Evolutionary conservation across 2,329 filamentous ascomycete species (phyloP).

Genomic region (Fusarium guadeloupense): DNA sequence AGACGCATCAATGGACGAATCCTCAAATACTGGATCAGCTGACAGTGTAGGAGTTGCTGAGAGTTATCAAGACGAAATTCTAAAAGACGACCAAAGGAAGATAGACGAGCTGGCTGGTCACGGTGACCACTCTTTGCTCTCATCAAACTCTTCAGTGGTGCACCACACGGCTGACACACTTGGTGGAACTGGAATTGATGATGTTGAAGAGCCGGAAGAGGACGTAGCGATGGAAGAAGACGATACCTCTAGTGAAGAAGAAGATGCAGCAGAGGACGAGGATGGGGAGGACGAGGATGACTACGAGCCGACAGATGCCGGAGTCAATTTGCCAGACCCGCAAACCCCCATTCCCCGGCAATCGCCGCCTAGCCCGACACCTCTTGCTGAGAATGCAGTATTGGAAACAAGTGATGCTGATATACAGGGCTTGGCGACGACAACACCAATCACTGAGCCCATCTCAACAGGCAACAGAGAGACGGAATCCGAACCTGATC

Average conservation of each 20-base stretch:
- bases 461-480: constrained; percentile 46
- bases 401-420: constrained; percentile 44
- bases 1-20: constrained; percentile 18
- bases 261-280: constrained; percentile 39
- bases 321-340: constrained; percentile 22
- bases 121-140: background rate
- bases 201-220: constrained; percentile 21
- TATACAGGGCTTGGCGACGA: constrained; percentile 35
- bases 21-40: background rate
- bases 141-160: background rate
- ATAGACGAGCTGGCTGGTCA: background rate
- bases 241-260: constrained; percentile 37
- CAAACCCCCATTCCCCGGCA: constrained; percentile 7
- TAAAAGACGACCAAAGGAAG: background rate
- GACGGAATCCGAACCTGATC: constrained; percentile 40
- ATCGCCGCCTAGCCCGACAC: constrained; percentile 10
- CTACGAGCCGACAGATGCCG: constrained; percentile 65
- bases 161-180: background rate
- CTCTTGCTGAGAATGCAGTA: constrained; percentile 33
- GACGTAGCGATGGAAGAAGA: constrained; percentile 41
- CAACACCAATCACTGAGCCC: constrained; percentile 39
- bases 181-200: background rate
- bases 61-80: background rate
- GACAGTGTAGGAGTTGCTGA: background rate
- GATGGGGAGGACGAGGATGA: constrained; percentile 59